Base-by-base conservation (phyloP, 2,329 filamentous ascomycete genomes). In the Cercospora janseana region DNA sequence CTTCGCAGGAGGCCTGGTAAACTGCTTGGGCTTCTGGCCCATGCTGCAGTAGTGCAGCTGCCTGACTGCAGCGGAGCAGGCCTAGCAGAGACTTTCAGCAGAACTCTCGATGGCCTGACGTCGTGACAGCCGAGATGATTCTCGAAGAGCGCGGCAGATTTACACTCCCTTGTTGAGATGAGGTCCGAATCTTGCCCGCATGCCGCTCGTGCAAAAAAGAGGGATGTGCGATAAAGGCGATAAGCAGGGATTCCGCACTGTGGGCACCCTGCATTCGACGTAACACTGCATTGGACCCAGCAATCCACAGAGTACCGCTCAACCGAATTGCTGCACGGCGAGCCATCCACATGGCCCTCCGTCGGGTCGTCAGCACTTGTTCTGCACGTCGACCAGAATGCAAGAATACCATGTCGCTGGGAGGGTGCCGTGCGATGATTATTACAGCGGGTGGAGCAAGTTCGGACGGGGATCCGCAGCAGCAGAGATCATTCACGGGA, bases 1-100 rank as follows among this genome's bases (percentile, higher is more conserved):
- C 51, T 67, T 67, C 8, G 62, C 58, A 10, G 61, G 55, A 40
- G 62, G 61, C 23, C 58, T 54, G 3, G 55, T 54, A 49, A 64
- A 63, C 37, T 63, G 63, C 54, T 65, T 66, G 9, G 57, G 48
- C 53, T 65, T 66, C 10, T 48, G 48, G n/a, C 53, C 58, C 63
- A 66, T 66, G 26, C 12, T 44, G 38, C 16, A 6, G 6, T 21
- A 13, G 31, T 21, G n/a, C 18, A 12, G 20, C 24, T 18, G 8
- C 1, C 16, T 18, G 10, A 37, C 3, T 21, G 18, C 18, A 16
- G 5, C 34, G 10, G 34, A 21, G 4, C 23, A 20, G 13, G 16
- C 12, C 8, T 12, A 21, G 18, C 3, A 4, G 23, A n/a, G 18
- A 20, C 18, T n/a, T n/a, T n/a, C n/a, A n/a, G n/a, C 8, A 34